Percentiles rank a stretch among this genome's conserved stretches.
Conservation (phyloP, 228 moss, liverwort and hornwort genomes). For the Sphagnum magellanicum region DNA sequence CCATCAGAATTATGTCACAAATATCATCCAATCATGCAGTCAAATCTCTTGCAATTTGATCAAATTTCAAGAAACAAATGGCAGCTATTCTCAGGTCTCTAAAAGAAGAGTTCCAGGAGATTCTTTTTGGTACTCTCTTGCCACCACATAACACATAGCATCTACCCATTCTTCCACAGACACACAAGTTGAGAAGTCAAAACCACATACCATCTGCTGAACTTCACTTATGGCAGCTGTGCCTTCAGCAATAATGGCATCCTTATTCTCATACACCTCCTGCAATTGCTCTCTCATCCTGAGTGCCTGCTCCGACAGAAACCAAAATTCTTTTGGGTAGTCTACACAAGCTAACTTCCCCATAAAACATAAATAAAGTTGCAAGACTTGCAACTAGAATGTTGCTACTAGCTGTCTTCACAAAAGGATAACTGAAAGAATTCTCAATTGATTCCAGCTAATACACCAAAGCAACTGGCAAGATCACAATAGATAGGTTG, state of each 20-base stretch:
- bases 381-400: not conserved
- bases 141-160: not conserved
- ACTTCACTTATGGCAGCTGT: constrained; percentile 44
- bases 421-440: too few species aligned
- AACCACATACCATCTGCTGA: constrained; percentile 33
- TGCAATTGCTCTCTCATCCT: constrained; percentile 27
- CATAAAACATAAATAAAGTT: not conserved
- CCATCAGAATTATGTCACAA: too few species aligned
- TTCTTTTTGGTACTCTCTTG: not conserved
- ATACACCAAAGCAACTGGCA: not conserved
- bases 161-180: not conserved
- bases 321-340: not conserved
- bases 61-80: not conserved
- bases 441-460: not conserved
- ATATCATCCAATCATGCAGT: too few species aligned
- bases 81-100: not conserved
- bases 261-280: constrained; percentile 25
- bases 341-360: not conserved
- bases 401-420: too few species aligned
- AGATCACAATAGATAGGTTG: not conserved
- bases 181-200: not conserved
- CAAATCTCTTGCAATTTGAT: not conserved
- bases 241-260: constrained; percentile 33
- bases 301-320: constrained; percentile 22
- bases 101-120: too few species aligned